These are phyloP conservation scores for Schwanniomyces polymorphus DNA, from an alignment of 805 yeast species.

Conservation along the genomic window DNA sequence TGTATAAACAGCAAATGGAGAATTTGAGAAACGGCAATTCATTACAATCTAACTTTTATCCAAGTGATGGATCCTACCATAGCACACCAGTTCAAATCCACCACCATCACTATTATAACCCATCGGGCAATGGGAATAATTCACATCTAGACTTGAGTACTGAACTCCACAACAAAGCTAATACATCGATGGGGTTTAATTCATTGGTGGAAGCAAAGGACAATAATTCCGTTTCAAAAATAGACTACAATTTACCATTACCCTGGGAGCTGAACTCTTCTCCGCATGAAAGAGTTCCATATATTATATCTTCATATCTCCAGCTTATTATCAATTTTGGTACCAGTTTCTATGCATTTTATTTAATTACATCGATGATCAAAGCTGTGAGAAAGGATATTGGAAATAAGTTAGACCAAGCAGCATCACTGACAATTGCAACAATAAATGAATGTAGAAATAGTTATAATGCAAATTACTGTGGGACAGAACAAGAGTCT, in stretches of 20 bases:
- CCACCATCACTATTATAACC: constrained; percentile 47
- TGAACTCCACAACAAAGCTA: not conserved
- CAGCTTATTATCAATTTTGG: constrained; percentile 54
- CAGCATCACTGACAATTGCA: constrained; percentile 42
- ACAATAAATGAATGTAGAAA: constrained; percentile 57
- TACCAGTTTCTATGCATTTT: constrained; percentile 45
- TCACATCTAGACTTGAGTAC: not conserved
- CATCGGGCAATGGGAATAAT: constrained; percentile 2
- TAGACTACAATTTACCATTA: constrained; percentile 39
- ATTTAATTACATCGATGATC: constrained; percentile 44
- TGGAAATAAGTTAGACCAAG: constrained; percentile 47
- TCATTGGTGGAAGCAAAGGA: not conserved
- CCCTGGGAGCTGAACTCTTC: constrained; percentile 58
- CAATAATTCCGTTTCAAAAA: not conserved
- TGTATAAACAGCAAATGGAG: constrained; percentile 10
- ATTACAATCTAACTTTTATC: not conserved
- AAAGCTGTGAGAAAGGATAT: constrained; percentile 57
- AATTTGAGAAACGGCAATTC: not conserved
- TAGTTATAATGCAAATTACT: constrained; percentile 53
- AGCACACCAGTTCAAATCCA: constrained; percentile 29
- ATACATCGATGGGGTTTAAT: not conserved
- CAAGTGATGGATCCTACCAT: constrained; percentile 2
- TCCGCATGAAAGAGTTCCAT: constrained; percentile 56
- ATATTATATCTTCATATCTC: constrained; percentile 59
- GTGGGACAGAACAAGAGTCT: constrained; percentile 53